Evolutionary conservation across 257 asterid genomes (phyloP).

Genomic region (Capsicum rhomboideum): DNA sequence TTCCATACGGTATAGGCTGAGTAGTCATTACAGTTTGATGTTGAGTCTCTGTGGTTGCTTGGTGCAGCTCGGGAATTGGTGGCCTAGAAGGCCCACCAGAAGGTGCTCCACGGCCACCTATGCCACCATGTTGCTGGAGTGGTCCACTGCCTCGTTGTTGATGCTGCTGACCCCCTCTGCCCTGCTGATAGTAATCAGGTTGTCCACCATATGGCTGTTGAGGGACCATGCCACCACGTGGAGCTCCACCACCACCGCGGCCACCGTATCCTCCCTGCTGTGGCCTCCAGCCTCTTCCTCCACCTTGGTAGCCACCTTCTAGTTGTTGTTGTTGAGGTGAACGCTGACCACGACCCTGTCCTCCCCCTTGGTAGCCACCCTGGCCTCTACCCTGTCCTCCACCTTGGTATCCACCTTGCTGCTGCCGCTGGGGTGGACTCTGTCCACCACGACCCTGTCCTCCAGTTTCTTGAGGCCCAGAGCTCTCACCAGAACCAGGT

Average conservation of each 20-base stretch:
- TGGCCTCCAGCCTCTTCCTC: constrained; percentile 35
- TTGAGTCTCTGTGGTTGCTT: constrained; percentile 55
- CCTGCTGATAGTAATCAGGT: constrained; percentile 29
- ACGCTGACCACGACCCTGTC: constrained; percentile 48
- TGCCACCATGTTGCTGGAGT: constrained; percentile 47
- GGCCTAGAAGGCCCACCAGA: constrained; percentile 66
- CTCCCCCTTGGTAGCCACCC: constrained; percentile 26
- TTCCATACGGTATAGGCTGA: constrained; percentile 31
- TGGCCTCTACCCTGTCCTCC: constrained; percentile 30
- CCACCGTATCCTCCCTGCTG: constrained; percentile 23
- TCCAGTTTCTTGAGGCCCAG: constrained; percentile 45
- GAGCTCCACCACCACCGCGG: constrained; percentile 9
- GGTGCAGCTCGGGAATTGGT: constrained; percentile 95
- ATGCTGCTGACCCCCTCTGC: constrained; percentile 42
- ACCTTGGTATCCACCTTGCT: constrained; percentile 24
- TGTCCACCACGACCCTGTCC: constrained; percentile 51
- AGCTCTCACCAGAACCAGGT: constrained; percentile 57
- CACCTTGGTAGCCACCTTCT: constrained; percentile 28
- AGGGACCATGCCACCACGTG: constrained; percentile 7
- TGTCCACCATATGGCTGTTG: constrained; percentile 19
- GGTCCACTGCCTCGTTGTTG: constrained; percentile 47
- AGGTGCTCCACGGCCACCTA: constrained; percentile 57
- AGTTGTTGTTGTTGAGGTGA: constrained; percentile 27
- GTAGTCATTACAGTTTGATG: constrained; percentile 40
- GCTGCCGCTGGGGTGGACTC: constrained; percentile 29